phyloP scores from a whole-genome alignment of 352 stramenopile genomes.

The Thalassiosira pacifica region DNA sequence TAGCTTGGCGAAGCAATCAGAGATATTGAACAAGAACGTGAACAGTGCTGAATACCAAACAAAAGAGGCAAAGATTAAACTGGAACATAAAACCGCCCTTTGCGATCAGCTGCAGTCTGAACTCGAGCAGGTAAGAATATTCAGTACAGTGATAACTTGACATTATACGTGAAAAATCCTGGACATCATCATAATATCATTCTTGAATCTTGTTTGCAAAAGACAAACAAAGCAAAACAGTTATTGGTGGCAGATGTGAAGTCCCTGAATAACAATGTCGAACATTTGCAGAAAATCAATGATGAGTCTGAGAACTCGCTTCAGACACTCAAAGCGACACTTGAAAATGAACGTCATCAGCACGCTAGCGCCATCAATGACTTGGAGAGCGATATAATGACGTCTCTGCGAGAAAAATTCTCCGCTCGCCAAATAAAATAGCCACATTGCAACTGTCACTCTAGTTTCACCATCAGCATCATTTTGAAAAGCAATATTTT shows the following conservation, averaged over 20 bases:
- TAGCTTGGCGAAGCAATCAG: slow-evolving; percentile 20
- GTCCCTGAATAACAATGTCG: slow-evolving; percentile 25
- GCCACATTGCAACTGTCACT: too few species aligned
- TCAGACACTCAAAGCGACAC: slow-evolving; percentile 14
- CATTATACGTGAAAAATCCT: neutral
- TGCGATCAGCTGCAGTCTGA: slow-evolving; percentile 21
- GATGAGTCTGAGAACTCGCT: slow-evolving; percentile 25
- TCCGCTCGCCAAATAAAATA: slow-evolving; percentile 33
- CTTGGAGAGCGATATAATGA: slow-evolving; percentile 50
- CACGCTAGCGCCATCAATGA: slow-evolving; percentile 25
- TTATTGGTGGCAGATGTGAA: slow-evolving; percentile 12
- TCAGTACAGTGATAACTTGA: neutral
- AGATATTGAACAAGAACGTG: slow-evolving; percentile 17
- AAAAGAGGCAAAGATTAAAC: slow-evolving; percentile 21
- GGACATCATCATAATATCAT: neutral
- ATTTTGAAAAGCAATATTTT: too few species aligned
- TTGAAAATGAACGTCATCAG: slow-evolving; percentile 40
- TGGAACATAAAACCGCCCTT: slow-evolving; percentile 23
- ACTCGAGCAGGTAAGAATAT: slow-evolving; percentile 48
- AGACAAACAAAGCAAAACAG: slow-evolving; percentile 34
- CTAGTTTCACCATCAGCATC: too few species aligned
- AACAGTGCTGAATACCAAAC: slow-evolving; percentile 25
- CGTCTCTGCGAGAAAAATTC: slow-evolving; percentile 37
- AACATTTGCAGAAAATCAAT: slow-evolving; percentile 24
- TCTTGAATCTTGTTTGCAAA: neutral